Conservation (phyloP, 352 stramenopile species). For the Globisporangium paddicum region DNA sequence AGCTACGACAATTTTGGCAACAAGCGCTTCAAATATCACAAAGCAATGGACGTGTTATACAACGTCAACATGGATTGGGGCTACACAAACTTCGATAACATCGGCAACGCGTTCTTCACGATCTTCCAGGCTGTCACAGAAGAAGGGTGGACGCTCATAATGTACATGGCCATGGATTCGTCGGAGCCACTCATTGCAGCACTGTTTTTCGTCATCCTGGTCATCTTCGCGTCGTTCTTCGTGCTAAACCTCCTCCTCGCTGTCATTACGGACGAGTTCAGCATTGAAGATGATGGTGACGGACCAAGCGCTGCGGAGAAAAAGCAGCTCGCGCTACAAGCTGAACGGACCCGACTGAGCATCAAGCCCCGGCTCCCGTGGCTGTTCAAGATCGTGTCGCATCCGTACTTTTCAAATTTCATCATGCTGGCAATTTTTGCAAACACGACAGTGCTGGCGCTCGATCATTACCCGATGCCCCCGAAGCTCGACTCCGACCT, state of each 20-base stretch:
- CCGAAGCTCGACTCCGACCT: constrained; percentile 39
- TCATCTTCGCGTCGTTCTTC: constrained; percentile 92
- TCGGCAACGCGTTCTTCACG: constrained; percentile 85
- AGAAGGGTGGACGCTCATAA: constrained; percentile 92
- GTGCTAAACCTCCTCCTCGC: constrained; percentile 92
- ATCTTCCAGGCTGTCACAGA: constrained; percentile 94
- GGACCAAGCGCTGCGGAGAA: constrained; percentile 26
- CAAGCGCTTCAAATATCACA: constrained; percentile 39
- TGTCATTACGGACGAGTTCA: constrained; percentile 91
- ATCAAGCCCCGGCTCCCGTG: constrained; percentile 24
- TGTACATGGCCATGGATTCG: constrained; percentile 85
- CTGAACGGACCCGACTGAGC: constrained; percentile 25
- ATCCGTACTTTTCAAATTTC: constrained; percentile 47
- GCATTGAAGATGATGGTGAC: constrained; percentile 46
- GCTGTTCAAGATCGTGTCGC: constrained; percentile 56
- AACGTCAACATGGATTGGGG: constrained; percentile 74
- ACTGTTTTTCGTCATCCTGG: constrained; percentile 88
- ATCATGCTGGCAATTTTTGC: constrained; percentile 77
- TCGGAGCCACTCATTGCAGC: constrained; percentile 50
- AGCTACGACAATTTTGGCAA: constrained; percentile 74
- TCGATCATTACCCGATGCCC: constrained; percentile 83
- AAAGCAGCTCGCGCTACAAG: constrained; percentile 24
- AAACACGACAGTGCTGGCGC: constrained; percentile 79
- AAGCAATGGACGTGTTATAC: constrained; percentile 57
- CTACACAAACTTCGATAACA: constrained; percentile 93